Conservation (phyloP, 768 basidiomycete species). For the Mycena vitilis region DNA sequence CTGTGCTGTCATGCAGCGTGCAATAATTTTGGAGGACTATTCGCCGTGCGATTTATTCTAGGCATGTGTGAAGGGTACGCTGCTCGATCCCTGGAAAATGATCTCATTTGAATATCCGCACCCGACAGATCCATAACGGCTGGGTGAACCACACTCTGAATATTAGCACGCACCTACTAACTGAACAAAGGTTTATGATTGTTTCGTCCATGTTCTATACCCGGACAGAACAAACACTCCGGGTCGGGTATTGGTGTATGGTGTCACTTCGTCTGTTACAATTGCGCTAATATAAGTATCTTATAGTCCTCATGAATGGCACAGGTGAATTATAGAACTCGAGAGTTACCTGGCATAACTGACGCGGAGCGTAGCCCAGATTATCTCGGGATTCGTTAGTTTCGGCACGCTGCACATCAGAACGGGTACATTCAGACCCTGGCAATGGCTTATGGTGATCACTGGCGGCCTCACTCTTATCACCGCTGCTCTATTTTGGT, state of each 20-base stretch:
- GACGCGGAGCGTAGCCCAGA: conserved; percentile 60
- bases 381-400: conserved; percentile 74
- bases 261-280: not conserved
- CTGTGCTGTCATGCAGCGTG: conserved; percentile 76
- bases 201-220: conserved; percentile 70
- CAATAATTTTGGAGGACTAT: conserved; percentile 73
- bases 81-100: too few relatives aligned
- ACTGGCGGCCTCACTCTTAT: conserved; percentile 59
- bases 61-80: conserved; percentile 74
- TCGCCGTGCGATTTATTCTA: conserved; percentile 71
- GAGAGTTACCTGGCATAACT: not conserved
- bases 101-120: too few relatives aligned
- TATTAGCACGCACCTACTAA: too few relatives aligned
- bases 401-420: conserved; percentile 74
- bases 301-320: conserved; percentile 78
- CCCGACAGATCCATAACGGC: conserved; percentile 63
- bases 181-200: conserved; percentile 53
- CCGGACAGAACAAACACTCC: conserved; percentile 59
- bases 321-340: conserved; percentile 53
- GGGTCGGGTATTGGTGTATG: conserved; percentile 69
- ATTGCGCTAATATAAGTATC: conserved; percentile 1
- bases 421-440: conserved; percentile 67
- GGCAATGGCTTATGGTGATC: conserved; percentile 78
- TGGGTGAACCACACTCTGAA: conserved; percentile 49
- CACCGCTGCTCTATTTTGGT: conserved; percentile 57